phyloP scores from a whole-genome alignment of 352 stramenopile genomes.

The Pythium diclinum region DNA sequence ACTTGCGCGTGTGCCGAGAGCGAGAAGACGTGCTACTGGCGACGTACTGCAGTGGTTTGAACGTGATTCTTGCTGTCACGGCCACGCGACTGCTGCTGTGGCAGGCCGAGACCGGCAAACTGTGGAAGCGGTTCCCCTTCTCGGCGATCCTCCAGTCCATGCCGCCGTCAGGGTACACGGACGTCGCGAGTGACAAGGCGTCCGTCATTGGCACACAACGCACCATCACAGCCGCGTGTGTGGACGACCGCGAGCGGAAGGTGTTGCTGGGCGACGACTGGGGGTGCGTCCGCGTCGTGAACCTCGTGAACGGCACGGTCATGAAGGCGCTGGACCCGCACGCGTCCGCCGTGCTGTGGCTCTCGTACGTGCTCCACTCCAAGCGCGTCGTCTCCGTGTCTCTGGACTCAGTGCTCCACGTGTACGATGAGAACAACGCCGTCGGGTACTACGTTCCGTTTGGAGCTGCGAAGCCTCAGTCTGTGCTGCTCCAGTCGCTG shows the following conservation, averaged over 20 bases:
- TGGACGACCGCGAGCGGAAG: conserved; percentile 83
- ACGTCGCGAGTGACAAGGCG: neutral
- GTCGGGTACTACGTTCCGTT: conserved; percentile 70
- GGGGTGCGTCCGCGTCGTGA: conserved; percentile 64
- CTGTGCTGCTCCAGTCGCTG: conserved; percentile 57
- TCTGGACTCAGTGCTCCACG: conserved; percentile 52
- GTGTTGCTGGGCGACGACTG: conserved; percentile 72
- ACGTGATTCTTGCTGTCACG: conserved; percentile 56
- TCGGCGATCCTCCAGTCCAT: conserved; percentile 31
- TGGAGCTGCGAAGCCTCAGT: conserved; percentile 47
- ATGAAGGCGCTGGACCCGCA: conserved; percentile 82
- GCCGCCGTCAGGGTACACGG: conserved; percentile 14
- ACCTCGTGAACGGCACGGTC: conserved; percentile 73
- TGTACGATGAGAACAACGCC: conserved; percentile 71
- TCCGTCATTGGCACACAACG: conserved; percentile 16
- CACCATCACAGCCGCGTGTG: conserved; percentile 62
- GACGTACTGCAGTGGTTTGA: conserved; percentile 51
- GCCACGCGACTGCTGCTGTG: conserved; percentile 56
- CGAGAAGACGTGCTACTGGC: conserved; percentile 66
- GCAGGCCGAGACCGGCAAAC: conserved; percentile 44
- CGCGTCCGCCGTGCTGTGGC: conserved; percentile 34
- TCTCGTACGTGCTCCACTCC: conserved; percentile 55
- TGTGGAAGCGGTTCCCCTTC: conserved; percentile 59
- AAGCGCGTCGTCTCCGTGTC: conserved; percentile 70
- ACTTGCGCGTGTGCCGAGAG: conserved; percentile 53